Conservation (phyloP, 2,329 filamentous ascomycete genomes). For the Penicillium sclerotigenum region DNA sequence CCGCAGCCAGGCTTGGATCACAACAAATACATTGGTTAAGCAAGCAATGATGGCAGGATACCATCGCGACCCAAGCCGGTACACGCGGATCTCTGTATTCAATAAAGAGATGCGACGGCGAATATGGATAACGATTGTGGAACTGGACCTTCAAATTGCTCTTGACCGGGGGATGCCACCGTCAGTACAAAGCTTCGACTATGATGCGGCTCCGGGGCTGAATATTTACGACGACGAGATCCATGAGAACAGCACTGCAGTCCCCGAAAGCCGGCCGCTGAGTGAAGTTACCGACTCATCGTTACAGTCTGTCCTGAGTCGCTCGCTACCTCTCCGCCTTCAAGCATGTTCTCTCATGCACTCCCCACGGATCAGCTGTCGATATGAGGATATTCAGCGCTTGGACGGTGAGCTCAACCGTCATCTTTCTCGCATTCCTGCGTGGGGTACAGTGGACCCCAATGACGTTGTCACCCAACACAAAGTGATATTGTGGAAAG, state of each 20-base stretch:
- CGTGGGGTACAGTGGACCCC: conserved; percentile 26
- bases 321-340: conserved; percentile 33
- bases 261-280: conserved; percentile 30
- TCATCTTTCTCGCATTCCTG: conserved; percentile 34
- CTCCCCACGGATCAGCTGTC: conserved; percentile 36
- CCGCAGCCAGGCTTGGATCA: conserved; percentile 54
- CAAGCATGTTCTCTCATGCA: conserved; percentile 38
- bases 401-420: conserved; percentile 41
- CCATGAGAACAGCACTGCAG: conserved; percentile 30
- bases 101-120: conserved; percentile 51
- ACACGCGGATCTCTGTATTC: conserved; percentile 37
- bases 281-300: conserved; percentile 39
- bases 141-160: conserved; percentile 56
- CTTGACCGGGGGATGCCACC: conserved; percentile 56
- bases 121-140: conserved; percentile 56
- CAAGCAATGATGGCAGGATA: conserved; percentile 54
- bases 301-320: conserved; percentile 31
- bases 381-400: conserved; percentile 41
- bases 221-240: conserved; percentile 54
- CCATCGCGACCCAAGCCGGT: conserved; percentile 43
- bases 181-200: conserved; percentile 42
- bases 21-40: conserved; percentile 50
- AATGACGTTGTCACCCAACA: conserved; percentile 24
- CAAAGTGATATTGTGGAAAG: conserved; percentile 32
- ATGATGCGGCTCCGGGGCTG: conserved; percentile 49